Evolutionary conservation across 1,139 yeast genomes (phyloP).

Genomic region (Blastobotrys apis): DNA sequence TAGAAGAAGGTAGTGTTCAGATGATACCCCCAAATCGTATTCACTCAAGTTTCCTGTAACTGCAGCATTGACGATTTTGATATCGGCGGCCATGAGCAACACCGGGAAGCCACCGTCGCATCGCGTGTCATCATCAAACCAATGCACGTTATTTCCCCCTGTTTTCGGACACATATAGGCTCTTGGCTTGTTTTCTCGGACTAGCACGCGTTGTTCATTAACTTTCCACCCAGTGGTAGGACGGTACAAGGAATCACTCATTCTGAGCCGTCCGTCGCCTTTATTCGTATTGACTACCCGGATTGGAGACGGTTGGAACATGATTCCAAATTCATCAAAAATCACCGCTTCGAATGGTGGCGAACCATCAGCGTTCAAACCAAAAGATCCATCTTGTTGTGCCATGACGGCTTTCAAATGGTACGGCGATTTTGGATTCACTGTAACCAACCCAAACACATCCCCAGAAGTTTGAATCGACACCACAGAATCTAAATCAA

Average conservation of each 20-base stretch:
- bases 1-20: no score
- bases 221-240: constrained; percentile 25
- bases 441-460: constrained; percentile 26
- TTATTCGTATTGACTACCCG: constrained; percentile 23
- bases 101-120: constrained; percentile 8
- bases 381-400: constrained; percentile 26
- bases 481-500: not conserved
- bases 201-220: constrained; percentile 13
- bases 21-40: no score
- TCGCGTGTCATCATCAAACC: not conserved
- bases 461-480: constrained; percentile 20
- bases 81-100: constrained; percentile 9
- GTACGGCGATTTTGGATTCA: constrained; percentile 17
- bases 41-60: no score
- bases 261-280: constrained; percentile 17
- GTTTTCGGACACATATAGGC: constrained; percentile 18
- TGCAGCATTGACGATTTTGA: not conserved
- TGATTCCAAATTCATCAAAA: constrained; percentile 26
- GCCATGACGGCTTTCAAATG: constrained; percentile 26
- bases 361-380: constrained; percentile 18
- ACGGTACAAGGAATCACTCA: constrained; percentile 17
- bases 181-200: not conserved
- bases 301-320: constrained; percentile 30
- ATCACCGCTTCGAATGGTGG: constrained; percentile 25
- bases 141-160: constrained; percentile 1